Base-by-base conservation (phyloP, 1,284 basidiomycete species). In the Ceratobasidium sp. region DNA sequence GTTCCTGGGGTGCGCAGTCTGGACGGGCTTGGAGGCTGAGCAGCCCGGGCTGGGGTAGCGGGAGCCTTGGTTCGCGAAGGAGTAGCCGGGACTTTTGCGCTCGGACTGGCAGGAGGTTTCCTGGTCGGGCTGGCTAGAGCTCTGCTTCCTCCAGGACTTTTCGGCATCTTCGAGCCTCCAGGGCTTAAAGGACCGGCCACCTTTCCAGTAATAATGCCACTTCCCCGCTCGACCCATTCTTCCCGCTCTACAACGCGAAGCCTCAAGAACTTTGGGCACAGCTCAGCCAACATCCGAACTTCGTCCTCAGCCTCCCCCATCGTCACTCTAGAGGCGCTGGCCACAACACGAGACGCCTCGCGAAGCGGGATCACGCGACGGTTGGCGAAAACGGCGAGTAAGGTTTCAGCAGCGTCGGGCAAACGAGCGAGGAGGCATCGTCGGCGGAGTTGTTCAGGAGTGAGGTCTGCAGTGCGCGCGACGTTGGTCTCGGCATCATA, bases 221-320 rank as follows among this genome's bases (percentile, higher is more conserved):
- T 30, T 13, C 52, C 66, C 21, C 66, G 50, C 21, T 93, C 92
- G 8, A 93, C 81, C 91, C 91, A 93, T 67, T 90, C 90, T 77
- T 88, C 87, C n/a, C 87, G 87, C 8, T 82, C 86, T 21, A 93
- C 85, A 75, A 86, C 82, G 11, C 92, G 81, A 61, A 82, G 83
- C 77, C 84, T 88, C 71, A 94, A 79, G 82, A 93, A 93, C 82
- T 93, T 93, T 0, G 91, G 91, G 77, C 92, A 93, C 18, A 93
- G 81, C 47, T 84, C 84, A 6, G 85, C 82, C 62, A 94, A 84
- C 79, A 93, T 83, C 23, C 82, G 81, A 47, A 94, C 79, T 1
- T 91, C 92, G 77, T 93, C 91, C 61, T 85, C 86, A 1, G 91
- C 91, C 80, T 94, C 91, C 9, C 89, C 88, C 44, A 43, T 30